Evolutionary conservation across 176 grass and related monocot species (phyloP).

Genomic region (Saccharum spontaneum): DNA sequence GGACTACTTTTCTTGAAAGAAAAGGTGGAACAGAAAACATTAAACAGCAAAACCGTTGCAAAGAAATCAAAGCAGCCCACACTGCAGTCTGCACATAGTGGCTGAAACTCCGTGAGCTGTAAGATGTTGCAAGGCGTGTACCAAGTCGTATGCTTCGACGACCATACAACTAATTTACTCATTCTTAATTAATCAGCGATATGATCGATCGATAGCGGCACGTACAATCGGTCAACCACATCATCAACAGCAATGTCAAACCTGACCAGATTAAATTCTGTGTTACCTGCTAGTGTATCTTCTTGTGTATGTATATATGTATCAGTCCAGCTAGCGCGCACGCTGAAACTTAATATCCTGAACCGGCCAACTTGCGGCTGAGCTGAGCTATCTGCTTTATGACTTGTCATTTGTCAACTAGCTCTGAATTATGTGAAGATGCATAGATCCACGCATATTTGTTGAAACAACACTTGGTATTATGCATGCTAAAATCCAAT

Average conservation of each 20-base stretch:
- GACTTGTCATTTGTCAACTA: constrained; percentile 34
- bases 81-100: neutral
- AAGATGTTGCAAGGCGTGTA: neutral
- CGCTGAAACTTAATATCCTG: neutral
- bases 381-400: constrained; percentile 38
- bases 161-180: neutral
- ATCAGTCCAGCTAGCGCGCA: neutral
- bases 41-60: neutral
- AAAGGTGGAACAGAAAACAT: neutral
- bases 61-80: neutral
- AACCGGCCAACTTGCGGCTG: constrained; percentile 18
- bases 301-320: neutral
- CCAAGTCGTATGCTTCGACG: constrained; percentile 8
- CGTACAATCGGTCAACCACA: neutral
- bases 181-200: neutral
- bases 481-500: constrained; percentile 34
- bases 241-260: neutral
- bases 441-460: neutral
- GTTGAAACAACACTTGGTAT: constrained; percentile 15
- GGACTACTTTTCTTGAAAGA: neutral
- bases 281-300: neutral
- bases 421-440: constrained; percentile 8
- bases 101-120: neutral
- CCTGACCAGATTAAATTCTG: constrained; percentile 19
- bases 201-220: neutral